Conservation (phyloP, 2,329 filamentous ascomycete species). For the Tolypocladium endophyticum region DNA sequence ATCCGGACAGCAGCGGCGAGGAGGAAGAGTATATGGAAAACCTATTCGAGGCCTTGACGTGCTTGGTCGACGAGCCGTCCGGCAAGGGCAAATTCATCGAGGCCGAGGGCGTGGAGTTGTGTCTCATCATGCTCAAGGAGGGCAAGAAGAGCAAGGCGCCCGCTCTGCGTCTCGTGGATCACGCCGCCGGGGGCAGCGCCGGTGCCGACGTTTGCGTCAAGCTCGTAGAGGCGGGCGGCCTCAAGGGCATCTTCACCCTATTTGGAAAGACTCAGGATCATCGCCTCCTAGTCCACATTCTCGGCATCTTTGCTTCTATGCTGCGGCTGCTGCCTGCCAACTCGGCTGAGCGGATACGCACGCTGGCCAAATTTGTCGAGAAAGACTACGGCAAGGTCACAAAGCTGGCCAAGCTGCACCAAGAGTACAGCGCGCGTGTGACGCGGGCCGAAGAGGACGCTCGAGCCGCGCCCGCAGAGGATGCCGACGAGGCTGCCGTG, state of each 20-base stretch:
- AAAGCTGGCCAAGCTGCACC: constrained; percentile 60
- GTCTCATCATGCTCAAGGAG: constrained; percentile 83
- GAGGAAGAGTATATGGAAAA: constrained; percentile 97
- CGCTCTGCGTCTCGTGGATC: constrained; percentile 73
- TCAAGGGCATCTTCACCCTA: constrained; percentile 75
- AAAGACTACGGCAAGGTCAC: constrained; percentile 81
- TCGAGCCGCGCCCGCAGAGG: constrained; percentile 9
- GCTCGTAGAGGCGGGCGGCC: constrained; percentile 70
- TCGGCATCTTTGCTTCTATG: constrained; percentile 77
- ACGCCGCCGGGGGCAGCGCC: constrained; percentile 48
- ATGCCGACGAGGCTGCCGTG: constrained; percentile 44
- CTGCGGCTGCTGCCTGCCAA: constrained; percentile 69
- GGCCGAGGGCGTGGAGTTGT: constrained; percentile 85
- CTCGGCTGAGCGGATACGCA: constrained; percentile 68
- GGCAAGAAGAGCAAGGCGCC: constrained; percentile 73
- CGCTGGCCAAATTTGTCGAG: constrained; percentile 90
- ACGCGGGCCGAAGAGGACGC: constrained; percentile 46
- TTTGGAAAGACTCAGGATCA: constrained; percentile 77
- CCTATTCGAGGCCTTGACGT: constrained; percentile 77
- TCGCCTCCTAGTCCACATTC: constrained; percentile 63
- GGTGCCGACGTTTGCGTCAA: constrained; percentile 58
- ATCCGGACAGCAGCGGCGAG: constrained; percentile 74
- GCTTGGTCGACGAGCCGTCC: constrained; percentile 60
- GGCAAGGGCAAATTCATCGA: constrained; percentile 79
- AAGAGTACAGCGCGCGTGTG: constrained; percentile 56